Conservation (phyloP, 805 yeast species). For the Candida caryicola region DNA sequence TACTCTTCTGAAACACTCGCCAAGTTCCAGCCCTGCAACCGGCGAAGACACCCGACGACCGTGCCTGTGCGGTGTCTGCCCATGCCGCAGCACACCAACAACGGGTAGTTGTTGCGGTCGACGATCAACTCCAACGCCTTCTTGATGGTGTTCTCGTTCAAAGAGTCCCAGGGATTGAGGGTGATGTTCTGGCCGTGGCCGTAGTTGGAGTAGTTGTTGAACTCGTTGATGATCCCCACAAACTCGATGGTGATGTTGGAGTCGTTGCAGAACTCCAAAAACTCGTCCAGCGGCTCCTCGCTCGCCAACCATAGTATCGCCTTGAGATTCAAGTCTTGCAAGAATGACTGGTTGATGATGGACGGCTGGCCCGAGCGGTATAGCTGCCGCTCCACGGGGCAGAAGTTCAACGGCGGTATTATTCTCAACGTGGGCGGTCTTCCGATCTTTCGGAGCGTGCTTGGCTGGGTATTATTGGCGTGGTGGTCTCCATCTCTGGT, state of each 20-base stretch:
- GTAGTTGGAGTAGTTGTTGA: constrained; percentile 26
- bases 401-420: constrained; percentile 92
- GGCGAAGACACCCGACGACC: constrained; percentile 87
- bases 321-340: constrained; percentile 67
- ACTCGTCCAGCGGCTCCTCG: constrained; percentile 90
- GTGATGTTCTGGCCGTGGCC: constrained; percentile 38
- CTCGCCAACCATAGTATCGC: constrained; percentile 92
- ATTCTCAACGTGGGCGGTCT: constrained; percentile 63
- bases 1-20: constrained; percentile 91
- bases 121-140: constrained; percentile 76
- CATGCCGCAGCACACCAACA: constrained; percentile 96
- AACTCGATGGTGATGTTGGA: constrained; percentile 75
- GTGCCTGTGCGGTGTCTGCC: constrained; percentile 98
- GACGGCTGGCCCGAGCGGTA: constrained; percentile 95
- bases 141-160: constrained; percentile 76
- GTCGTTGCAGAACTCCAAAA: constrained; percentile 75
- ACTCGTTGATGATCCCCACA: constrained; percentile 75
- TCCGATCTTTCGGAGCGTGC: constrained; percentile 17
- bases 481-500: neutral
- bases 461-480: neutral
- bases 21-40: constrained; percentile 96
- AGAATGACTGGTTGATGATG: constrained; percentile 84
- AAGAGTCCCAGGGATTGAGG: constrained; percentile 91
- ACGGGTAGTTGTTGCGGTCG: constrained; percentile 72
- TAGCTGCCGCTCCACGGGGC: constrained; percentile 86